Base-by-base conservation (phyloP, 768 basidiomycete genomes). In the Kwoniella sp. region DNA sequence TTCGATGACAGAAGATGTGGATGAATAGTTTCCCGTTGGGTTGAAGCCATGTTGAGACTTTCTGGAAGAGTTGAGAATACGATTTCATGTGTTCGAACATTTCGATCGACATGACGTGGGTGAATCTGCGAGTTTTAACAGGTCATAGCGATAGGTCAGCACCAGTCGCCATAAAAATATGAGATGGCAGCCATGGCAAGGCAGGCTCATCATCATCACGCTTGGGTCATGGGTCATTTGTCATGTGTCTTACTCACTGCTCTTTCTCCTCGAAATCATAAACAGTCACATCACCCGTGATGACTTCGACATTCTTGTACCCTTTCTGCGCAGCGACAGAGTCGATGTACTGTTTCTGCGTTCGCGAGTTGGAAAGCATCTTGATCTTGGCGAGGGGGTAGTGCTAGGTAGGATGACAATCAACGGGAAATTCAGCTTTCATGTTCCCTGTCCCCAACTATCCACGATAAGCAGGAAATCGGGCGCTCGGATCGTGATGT, bases 21-120 rank as follows among this genome's bases (percentile, higher is more conserved):
- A 88, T 82, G 77, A 88, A 89, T 26, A 89, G 78, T 0, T 88
- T 82, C 0, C 86, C 81, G 5, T 77, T 80, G 4, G 86, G 84
- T 27, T 84, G 81, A 13, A 89, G 82, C 88, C 88, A 90, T 9
- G 83, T 84, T 1, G 86, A 84, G 29, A 88, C 76, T 73, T 89
- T 89, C 56, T 80, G 77, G 62, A 89, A 81, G 9, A 89, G 83
- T 9, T 78, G 74, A 59, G 87, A 81, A 79, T 89, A 89, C 72
- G 88, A 88, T 79, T 88, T 88, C 87, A 88, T 88, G 74, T 89
- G 88, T 71, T 88, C 87, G 68, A 88, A 87, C 72, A 86, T 88
- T 79, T 89, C 88, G 55, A 89, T 88, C 2, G 86, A 87, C 15
- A 89, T 71, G 56, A 89, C 86, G 60, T 87, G 83, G 70, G 89